phyloP scores from a whole-genome alignment of 2,329 filamentous ascomycete species.

The Fusarium agapanthi region DNA sequence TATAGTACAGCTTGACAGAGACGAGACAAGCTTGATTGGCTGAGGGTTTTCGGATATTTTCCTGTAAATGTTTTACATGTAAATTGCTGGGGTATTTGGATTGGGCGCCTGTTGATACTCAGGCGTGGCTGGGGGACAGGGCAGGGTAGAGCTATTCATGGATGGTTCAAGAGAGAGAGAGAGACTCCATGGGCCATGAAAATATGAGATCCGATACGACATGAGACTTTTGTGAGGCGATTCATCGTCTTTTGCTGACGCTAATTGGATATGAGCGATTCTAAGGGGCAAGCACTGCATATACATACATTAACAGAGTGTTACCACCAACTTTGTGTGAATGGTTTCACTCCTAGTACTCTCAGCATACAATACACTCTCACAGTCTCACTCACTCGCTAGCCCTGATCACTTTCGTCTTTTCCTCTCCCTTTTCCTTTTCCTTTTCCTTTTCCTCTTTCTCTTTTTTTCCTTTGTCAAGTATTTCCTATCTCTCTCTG shows the following conservation, averaged over 20 bases:
- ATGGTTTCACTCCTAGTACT: constrained; percentile 15
- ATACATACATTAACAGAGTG: constrained; percentile 29
- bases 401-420: background rate
- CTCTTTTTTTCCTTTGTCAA: constrained; percentile 25
- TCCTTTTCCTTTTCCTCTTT: constrained; percentile 10
- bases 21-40: constrained; percentile 25
- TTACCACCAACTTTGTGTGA: constrained; percentile 1
- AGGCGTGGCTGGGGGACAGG: constrained; percentile 26
- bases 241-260: constrained; percentile 7
- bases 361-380: constrained; percentile 2
- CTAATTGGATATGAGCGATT: constrained; percentile 21
- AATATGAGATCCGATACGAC: constrained; percentile 29
- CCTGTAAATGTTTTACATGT: constrained; percentile 9
- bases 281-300: constrained; percentile 2
- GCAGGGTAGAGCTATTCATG: background rate
- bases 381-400: constrained; percentile 2
- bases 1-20: background rate
- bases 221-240: constrained; percentile 25
- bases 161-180: background rate
- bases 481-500: constrained; percentile 25
- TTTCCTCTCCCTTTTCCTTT: constrained; percentile 1
- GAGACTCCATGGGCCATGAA: background rate
- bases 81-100: constrained; percentile 9
- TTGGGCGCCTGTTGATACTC: constrained; percentile 41
- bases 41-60: constrained; percentile 4